Base-by-base conservation (phyloP, 2,329 filamentous ascomycete genomes). In the Lithohypha guttulata region DNA sequence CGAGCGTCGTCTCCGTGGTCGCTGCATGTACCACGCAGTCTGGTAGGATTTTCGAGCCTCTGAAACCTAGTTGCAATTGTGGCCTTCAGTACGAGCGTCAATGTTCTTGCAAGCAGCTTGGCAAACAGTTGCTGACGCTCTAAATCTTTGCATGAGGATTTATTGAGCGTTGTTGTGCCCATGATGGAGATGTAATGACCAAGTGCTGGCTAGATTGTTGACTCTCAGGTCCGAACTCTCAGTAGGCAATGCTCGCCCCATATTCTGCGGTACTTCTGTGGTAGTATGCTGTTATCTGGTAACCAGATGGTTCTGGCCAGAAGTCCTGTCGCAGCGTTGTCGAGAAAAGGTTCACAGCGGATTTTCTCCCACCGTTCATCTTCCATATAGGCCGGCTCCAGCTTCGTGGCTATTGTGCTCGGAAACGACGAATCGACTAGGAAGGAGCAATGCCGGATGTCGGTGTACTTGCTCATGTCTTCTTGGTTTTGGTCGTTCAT, bases 401-500 rank as follows among this genome's bases (percentile, higher is more conserved):
- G 70, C 0, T 71, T 66, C 1, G 84, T 80, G 55, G 73, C 51
- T 22, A 58, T 51, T 11, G 65, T 66, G 20, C 65, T 64, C 0
- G 81, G 78, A 52, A 89, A 85, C 44, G 82, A 79, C 1, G 85
- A 93, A 57, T 98, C 91, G 11, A 96, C 79, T 3, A 98, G 57
- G 59, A 93, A 95, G 6, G 76, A 69, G 59, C 91, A 98, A 39
- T 76, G 69, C 19, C 70, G 68, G 29, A 93, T 63, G 23, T 77
- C 68, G 72, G 78, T 41, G 58, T 96, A 93, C 74, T 96, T 98
- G 43, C 76, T 73, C 45, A 72, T 58, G 56, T 98, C 91, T 59
- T 95, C 87, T 48, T 79, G 68, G 53, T 98, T 98, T 46, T 77
- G 74, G 57, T 93, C 85, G 56, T 98, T 98, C 77, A 98, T 84